These are phyloP conservation scores for Ophiostoma australiae DNA, from an alignment of 2,329 filamentous ascomycete genomes.

Conservation along the genomic window DNA sequence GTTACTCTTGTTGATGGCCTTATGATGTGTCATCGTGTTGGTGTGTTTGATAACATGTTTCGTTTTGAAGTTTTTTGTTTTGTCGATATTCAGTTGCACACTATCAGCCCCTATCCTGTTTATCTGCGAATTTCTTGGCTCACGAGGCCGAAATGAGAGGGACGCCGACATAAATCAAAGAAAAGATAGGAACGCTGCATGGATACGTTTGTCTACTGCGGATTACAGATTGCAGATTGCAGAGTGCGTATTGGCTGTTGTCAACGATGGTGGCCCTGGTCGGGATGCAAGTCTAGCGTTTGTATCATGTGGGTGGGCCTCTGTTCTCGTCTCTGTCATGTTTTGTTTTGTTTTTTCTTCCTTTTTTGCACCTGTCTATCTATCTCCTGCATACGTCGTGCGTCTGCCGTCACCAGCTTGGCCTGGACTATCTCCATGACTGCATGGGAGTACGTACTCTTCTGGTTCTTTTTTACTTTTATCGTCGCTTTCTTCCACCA, in stretches of 20 bases:
- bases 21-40: not conserved
- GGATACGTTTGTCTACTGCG: not conserved
- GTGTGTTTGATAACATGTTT: not conserved
- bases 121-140: not conserved
- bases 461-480: not conserved
- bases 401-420: not conserved
- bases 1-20: not conserved
- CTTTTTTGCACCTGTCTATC: not conserved
- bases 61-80: not conserved
- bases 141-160: not conserved
- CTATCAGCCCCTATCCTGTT: not conserved
- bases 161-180: not conserved
- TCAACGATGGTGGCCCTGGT: not conserved
- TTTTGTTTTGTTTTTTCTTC: not conserved
- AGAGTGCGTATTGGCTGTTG: not conserved
- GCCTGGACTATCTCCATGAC: not conserved
- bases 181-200: not conserved
- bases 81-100: not conserved
- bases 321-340: not conserved
- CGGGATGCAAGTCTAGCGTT: not conserved
- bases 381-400: not conserved
- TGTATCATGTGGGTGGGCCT: constrained; percentile 15
- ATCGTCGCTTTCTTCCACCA: not conserved
- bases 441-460: not conserved
- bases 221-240: not conserved